phyloP scores from a whole-genome alignment of 805 yeast species.

The Candida loeiensis region DNA sequence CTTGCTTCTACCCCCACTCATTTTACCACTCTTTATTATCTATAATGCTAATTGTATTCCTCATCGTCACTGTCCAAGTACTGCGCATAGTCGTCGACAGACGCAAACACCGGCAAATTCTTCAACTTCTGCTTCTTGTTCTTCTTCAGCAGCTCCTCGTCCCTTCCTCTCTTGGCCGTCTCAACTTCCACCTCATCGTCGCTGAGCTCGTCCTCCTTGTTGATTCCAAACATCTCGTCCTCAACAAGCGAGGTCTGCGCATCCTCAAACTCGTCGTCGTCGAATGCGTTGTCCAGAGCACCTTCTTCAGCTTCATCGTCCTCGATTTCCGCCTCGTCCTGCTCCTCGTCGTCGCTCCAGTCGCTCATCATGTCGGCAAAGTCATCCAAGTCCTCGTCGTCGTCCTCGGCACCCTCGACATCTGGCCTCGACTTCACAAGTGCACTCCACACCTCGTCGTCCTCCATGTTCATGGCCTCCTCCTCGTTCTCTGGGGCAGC shows the following conservation, averaged over 20 bases:
- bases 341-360: constrained; percentile 25
- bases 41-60: constrained; percentile 5
- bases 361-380: constrained; percentile 16
- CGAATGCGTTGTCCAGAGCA: constrained; percentile 17
- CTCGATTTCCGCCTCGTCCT: constrained; percentile 10
- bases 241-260: constrained; percentile 17
- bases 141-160: constrained; percentile 30
- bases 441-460: constrained; percentile 79
- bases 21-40: neutral
- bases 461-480: constrained; percentile 48
- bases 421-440: constrained; percentile 73
- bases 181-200: constrained; percentile 18
- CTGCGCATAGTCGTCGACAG: constrained; percentile 81
- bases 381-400: constrained; percentile 42
- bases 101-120: constrained; percentile 79
- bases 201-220: constrained; percentile 24
- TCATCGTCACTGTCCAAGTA: constrained; percentile 67
- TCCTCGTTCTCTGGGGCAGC: constrained; percentile 28
- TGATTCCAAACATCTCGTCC: constrained; percentile 20
- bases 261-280: constrained; percentile 21
- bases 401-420: constrained; percentile 47
- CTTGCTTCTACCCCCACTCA: neutral
- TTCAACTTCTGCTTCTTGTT: constrained; percentile 56
- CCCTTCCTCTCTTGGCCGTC: constrained; percentile 20
- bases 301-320: constrained; percentile 18